These are phyloP conservation scores for Solanum bulbocastanum DNA, from an alignment of 257 asterid species.

Conservation along the genomic window DNA sequence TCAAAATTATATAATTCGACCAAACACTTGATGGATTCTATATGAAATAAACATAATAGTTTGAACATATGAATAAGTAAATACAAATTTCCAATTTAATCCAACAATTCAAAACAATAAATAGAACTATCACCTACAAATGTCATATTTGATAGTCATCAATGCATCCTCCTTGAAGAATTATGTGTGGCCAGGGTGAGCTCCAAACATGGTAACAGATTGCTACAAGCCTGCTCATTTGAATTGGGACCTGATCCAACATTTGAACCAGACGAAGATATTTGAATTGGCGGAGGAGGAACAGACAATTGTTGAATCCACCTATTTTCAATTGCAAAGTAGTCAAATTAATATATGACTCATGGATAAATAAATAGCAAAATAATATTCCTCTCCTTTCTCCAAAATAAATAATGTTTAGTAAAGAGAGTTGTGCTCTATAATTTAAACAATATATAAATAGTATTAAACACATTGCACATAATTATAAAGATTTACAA, in stretches of 20 bases:
- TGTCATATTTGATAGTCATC: background rate
- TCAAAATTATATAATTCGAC: background rate
- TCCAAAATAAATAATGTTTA: background rate
- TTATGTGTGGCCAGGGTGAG: background rate
- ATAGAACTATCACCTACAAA: background rate
- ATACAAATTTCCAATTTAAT: background rate
- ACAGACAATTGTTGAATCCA: background rate
- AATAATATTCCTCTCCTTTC: background rate
- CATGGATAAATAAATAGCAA: background rate
- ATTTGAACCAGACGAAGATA: background rate
- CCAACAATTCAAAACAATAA: background rate
- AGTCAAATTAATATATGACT: background rate
- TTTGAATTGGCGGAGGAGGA: background rate
- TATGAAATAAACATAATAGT: background rate
- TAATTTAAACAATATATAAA: background rate
- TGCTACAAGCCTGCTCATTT: background rate
- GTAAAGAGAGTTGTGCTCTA: background rate
- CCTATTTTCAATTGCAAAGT: background rate
- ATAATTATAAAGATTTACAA: background rate
- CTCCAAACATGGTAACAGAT: background rate
- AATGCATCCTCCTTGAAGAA: background rate
- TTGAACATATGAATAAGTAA: background rate
- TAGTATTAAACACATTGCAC: background rate
- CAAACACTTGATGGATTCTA: background rate
- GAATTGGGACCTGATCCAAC: background rate